Conservation (phyloP, 768 basidiomycete genomes). For the Boletus sp. region DNA sequence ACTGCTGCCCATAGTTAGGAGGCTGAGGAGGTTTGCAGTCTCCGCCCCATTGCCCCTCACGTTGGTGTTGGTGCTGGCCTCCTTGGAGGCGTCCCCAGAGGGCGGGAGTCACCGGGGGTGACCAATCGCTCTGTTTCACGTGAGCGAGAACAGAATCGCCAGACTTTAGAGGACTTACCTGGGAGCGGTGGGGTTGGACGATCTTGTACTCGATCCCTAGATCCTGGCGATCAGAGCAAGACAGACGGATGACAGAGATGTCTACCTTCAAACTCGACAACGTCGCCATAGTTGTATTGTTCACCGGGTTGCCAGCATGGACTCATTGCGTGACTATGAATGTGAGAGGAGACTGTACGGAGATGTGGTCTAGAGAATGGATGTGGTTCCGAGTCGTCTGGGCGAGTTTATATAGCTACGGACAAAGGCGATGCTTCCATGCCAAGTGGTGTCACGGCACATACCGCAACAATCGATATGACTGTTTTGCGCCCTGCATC, state of each 20-base stretch:
- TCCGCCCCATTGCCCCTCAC: conserved; percentile 17
- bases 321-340: conserved; percentile 34
- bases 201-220: conserved; percentile 59
- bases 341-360: conserved; percentile 5
- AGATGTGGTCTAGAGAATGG: conserved; percentile 1
- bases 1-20: conserved; percentile 23
- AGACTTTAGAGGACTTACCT: conserved; percentile 40
- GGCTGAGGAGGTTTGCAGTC: conserved; percentile 13
- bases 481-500: neutral
- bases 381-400: neutral
- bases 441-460: neutral
- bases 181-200: conserved; percentile 69
- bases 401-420: conserved; percentile 20
- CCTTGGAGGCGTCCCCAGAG: conserved; percentile 61
- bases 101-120: conserved; percentile 58
- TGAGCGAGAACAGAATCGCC: conserved; percentile 2
- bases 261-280: conserved; percentile 58
- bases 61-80: conserved; percentile 19
- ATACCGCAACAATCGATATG: conserved; percentile 10
- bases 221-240: conserved; percentile 12
- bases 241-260: neutral
- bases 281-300: conserved; percentile 50
- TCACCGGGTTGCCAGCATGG: conserved; percentile 62
- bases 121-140: conserved; percentile 58
- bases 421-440: conserved; percentile 4